Conservation (phyloP, 148 eudicot species). For the Hydrangea macrophylla region DNA sequence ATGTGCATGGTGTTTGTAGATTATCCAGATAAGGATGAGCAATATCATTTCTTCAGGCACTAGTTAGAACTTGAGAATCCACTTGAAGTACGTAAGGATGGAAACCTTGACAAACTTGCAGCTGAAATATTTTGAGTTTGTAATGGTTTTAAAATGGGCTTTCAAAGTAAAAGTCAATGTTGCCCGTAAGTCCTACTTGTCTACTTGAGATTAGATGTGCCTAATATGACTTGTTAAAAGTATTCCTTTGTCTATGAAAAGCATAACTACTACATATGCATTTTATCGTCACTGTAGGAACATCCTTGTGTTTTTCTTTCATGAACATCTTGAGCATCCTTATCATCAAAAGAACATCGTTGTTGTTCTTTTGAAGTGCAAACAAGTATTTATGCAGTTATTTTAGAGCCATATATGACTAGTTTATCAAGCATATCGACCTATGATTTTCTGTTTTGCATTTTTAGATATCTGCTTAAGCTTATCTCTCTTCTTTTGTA, state of each 20-base stretch:
- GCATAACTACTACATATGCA: too few relatives aligned
- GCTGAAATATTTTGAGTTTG: neutral
- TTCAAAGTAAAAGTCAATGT: neutral
- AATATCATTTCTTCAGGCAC: constrained; percentile 90
- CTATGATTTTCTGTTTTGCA: too few relatives aligned
- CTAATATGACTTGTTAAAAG: neutral
- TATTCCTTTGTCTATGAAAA: too few relatives aligned
- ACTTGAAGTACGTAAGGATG: constrained; percentile 47
- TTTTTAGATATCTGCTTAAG: too few relatives aligned
- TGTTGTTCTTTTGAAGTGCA: too few relatives aligned
- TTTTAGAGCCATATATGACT: too few relatives aligned
- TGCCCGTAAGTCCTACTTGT: too few relatives aligned
- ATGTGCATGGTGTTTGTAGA: constrained; percentile 43
- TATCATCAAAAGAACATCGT: too few relatives aligned
- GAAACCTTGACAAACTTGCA: constrained; percentile 1
- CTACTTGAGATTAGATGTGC: neutral
- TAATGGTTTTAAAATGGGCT: neutral
- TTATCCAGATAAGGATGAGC: constrained; percentile 89
- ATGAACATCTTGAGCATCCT: neutral
- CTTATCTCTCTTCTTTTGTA: too few relatives aligned
- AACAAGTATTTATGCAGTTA: too few relatives aligned
- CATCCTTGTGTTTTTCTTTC: neutral
- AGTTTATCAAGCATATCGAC: too few relatives aligned
- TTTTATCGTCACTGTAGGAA: neutral
- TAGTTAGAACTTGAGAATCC: constrained; percentile 72